Conservation (phyloP, 352 stramenopile species). For the Globisporangium viniferum region DNA sequence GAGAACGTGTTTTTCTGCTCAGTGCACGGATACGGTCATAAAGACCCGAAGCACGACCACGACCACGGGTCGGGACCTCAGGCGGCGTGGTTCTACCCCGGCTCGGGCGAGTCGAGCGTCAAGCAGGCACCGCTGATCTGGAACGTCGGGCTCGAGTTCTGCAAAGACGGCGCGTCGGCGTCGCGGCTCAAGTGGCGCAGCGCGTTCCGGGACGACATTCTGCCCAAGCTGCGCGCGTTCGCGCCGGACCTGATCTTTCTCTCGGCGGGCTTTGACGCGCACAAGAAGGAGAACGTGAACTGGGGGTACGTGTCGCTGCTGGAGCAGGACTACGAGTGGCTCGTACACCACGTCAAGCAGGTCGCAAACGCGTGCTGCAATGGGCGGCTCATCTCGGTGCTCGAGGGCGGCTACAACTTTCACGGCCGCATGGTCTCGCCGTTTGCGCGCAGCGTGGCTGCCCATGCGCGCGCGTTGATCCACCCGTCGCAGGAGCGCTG, state of each 20-base stretch:
- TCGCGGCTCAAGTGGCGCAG: slow-evolving; percentile 74
- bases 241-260: slow-evolving; percentile 79
- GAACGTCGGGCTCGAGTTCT: slow-evolving; percentile 64
- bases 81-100: slow-evolving; percentile 78
- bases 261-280: slow-evolving; percentile 76
- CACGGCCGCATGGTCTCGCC: slow-evolving; percentile 78
- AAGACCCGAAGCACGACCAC: slow-evolving; percentile 58
- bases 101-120: slow-evolving; percentile 47
- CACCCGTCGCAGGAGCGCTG: slow-evolving; percentile 45
- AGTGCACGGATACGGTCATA: slow-evolving; percentile 73
- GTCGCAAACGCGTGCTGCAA: slow-evolving; percentile 70
- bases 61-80: slow-evolving; percentile 19
- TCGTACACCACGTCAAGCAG: slow-evolving; percentile 68
- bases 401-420: slow-evolving; percentile 88
- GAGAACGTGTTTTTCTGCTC: slow-evolving; percentile 97
- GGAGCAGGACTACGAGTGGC: slow-evolving; percentile 86
- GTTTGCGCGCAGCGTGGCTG: slow-evolving; percentile 75
- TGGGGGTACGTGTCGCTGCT: slow-evolving; percentile 73
- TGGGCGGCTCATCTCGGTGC: slow-evolving; percentile 75
- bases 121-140: slow-evolving; percentile 48
- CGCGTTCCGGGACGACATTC: slow-evolving; percentile 64
- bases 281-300: slow-evolving; percentile 79
- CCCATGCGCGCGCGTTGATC: slow-evolving; percentile 58
- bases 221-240: slow-evolving; percentile 58
- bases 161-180: slow-evolving; percentile 42